Evolutionary conservation across 345 rosid genomes (phyloP).

Genomic region (Combretum micranthum): DNA sequence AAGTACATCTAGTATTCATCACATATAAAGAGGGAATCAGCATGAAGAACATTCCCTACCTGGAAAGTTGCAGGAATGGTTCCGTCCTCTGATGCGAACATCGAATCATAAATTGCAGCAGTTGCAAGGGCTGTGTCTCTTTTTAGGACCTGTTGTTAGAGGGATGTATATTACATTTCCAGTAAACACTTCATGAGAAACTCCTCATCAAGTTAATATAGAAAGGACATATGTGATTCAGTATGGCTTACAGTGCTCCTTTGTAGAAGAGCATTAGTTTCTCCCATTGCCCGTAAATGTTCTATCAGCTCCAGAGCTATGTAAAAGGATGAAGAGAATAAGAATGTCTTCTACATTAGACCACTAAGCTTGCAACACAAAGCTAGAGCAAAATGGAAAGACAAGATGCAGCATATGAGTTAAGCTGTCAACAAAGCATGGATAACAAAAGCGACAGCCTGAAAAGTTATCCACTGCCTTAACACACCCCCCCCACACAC

Average conservation of each 20-base stretch:
- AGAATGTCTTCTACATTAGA: not conserved
- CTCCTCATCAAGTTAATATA: not conserved
- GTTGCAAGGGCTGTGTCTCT: slow-evolving; percentile 92
- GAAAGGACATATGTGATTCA: not conserved
- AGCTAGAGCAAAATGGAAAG: not conserved
- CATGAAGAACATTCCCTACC: slow-evolving; percentile 24
- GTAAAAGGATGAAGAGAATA: slow-evolving; percentile 1
- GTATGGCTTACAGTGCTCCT: slow-evolving; percentile 48
- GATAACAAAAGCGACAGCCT: no score
- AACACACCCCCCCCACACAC: no score
- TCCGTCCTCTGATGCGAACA: slow-evolving; percentile 93
- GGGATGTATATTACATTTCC: not conserved
- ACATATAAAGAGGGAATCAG: no score
- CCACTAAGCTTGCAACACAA: not conserved
- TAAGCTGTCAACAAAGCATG: not conserved
- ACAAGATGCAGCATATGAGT: not conserved
- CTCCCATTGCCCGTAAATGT: slow-evolving; percentile 96
- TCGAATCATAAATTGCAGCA: slow-evolving; percentile 90
- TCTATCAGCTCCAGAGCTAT: slow-evolving; percentile 90
- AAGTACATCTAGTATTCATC: no score
- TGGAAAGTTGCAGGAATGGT: slow-evolving; percentile 91
- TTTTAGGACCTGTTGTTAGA: slow-evolving; percentile 48
- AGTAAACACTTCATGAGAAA: not conserved
- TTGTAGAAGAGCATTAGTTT: slow-evolving; percentile 88
- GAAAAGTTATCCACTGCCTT: no score